phyloP scores from a whole-genome alignment of 2,329 filamentous ascomycete species.

The Pseudocercospora musae region DNA sequence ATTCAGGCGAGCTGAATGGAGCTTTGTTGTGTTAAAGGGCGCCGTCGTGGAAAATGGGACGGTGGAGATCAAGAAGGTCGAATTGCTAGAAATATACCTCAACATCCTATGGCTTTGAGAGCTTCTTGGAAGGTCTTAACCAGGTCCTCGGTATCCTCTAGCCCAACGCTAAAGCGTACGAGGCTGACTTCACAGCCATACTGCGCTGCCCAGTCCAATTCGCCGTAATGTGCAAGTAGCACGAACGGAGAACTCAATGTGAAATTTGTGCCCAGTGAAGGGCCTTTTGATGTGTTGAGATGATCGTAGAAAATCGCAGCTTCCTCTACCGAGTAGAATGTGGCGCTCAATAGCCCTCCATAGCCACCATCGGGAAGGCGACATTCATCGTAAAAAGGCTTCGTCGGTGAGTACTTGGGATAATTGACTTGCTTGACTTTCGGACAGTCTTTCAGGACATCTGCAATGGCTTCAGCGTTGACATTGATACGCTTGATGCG shows the following conservation, averaged over 20 bases:
- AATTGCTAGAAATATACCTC: not conserved
- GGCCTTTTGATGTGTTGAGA: conserved; percentile 85
- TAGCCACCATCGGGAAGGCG: conserved; percentile 69
- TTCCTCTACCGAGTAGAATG: conserved; percentile 67
- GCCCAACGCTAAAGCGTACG: conserved; percentile 81
- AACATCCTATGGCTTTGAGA: not conserved
- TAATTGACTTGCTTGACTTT: conserved; percentile 80
- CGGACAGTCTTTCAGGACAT: conserved; percentile 60
- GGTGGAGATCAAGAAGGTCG: not conserved
- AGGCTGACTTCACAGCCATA: conserved; percentile 79
- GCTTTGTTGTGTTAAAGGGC: not conserved
- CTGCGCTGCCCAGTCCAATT: conserved; percentile 83
- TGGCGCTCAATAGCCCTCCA: conserved; percentile 82
- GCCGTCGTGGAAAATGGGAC: not conserved
- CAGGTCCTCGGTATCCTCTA: conserved; percentile 73
- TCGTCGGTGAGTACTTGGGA: conserved; percentile 72
- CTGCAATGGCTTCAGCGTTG: conserved; percentile 80
- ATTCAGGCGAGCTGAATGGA: not conserved
- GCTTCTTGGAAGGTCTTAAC: conserved; percentile 53
- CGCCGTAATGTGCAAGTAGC: conserved; percentile 83
- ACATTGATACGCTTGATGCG: conserved; percentile 80
- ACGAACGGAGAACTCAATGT: conserved; percentile 88
- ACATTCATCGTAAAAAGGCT: conserved; percentile 73
- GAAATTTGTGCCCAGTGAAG: conserved; percentile 94
- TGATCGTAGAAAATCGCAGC: conserved; percentile 81